Percentiles rank a stretch among this genome's conserved stretches.
These are phyloP conservation scores for Pichia occidentalis DNA, from an alignment of 805 yeast genomes.

Conservation along the genomic window DNA sequence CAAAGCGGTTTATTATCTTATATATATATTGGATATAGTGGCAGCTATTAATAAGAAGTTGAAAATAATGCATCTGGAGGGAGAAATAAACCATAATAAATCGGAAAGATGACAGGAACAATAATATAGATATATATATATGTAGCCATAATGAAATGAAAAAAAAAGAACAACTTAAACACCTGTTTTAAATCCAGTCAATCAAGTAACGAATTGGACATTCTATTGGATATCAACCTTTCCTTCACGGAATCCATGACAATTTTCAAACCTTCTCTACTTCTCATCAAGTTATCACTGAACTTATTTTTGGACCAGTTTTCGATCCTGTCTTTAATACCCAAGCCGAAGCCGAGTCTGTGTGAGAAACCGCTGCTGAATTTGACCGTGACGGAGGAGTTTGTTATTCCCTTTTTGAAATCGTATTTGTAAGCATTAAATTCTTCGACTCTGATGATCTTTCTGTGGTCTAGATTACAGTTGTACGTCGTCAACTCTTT, in stretches of 20 bases:
- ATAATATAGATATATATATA: no score
- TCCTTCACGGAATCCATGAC: conserved; percentile 53
- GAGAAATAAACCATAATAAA: no score
- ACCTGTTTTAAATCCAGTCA: no score
- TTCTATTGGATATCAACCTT: conserved; percentile 12
- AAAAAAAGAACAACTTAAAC: no score
- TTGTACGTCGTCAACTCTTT: conserved; percentile 61
- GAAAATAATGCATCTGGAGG: no score
- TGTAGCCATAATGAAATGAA: no score
- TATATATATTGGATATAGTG: no score
- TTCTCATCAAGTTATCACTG: conserved; percentile 55
- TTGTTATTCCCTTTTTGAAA: conserved; percentile 29
- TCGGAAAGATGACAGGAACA: no score
- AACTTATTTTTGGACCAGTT: conserved; percentile 72
- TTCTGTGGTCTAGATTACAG: conserved; percentile 77
- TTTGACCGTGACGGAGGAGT: conserved; percentile 47
- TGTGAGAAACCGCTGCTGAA: conserved; percentile 61
- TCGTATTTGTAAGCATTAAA: conserved; percentile 47
- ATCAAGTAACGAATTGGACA: no score
- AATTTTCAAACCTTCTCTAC: conserved; percentile 65
- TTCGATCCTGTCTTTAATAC: conserved; percentile 71
- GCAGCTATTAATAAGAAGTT: no score
- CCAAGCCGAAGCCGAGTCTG: conserved; percentile 30
- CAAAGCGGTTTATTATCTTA: no score
- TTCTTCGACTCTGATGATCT: conserved; percentile 74